Evolutionary conservation across 495 filamentous ascomycete species (phyloP), one percentile per base, ranked within the genome.

Genomic region (Xylaria acuta): DNA sequence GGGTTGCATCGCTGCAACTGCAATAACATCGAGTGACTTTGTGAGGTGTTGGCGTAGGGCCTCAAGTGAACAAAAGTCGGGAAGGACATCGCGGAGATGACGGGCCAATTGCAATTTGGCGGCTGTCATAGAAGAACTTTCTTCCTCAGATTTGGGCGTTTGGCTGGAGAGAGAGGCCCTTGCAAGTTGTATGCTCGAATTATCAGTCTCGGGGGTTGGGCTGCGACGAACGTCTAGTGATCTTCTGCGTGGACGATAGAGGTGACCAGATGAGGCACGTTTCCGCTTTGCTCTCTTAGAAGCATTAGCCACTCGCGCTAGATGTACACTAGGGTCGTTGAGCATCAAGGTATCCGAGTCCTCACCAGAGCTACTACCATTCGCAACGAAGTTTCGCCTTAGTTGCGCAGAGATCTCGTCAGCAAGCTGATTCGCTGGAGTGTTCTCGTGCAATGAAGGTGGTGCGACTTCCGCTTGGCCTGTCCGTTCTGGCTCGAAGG

Each of bases 51-150:
- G 84, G 45, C 86, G 80, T 16, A 97, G 84, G 4, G 86, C 84
- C 45, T 90, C 89, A 5, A 97, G 87, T 2, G 90, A 82, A 32
- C 90, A 85, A 74, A 90, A 95, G 73, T 93, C 92, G 0, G 89
- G 87, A 6, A 90, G 77, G 41, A 88, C 84, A 67, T 87, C 91
- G 36, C 89, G 88, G 16, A 95, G 80, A 73, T 79, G 74, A 62
- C 84, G 83, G 27, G 73, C 73, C 6, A 87, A 76, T 45, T 81
- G 77, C 0, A 79, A 32, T 63, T 85, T 87, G 43, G 83, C 76
- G 1, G 75, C 70, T 18, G 81, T 70, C 41, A 80, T 75, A 32
- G 76, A 77, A 62, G 65, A 72, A 54, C 59, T 74, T 6, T 78
- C 75, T 66, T 80, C 77, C 22, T 76, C 77, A 14, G 64, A 38